Evolutionary conservation across 805 yeast species (phyloP).

Genomic region (Maudiozyma pseudohumilis): DNA sequence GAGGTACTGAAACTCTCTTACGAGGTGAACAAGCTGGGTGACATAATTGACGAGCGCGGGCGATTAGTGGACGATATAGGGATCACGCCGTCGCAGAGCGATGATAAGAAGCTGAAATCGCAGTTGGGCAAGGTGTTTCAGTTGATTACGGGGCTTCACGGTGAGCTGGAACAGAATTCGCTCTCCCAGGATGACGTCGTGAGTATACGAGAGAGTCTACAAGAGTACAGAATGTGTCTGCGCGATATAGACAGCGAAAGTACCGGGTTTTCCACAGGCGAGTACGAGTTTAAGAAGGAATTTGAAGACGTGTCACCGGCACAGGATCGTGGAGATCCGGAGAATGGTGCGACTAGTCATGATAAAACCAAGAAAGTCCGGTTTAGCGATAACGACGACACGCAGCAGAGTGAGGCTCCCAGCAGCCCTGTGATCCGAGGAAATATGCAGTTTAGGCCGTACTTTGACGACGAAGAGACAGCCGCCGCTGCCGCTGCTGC

Average conservation of each 20-base stretch:
- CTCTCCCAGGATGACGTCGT: conserved; percentile 9
- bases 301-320: neutral
- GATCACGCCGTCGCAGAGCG: conserved; percentile 21
- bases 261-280: neutral
- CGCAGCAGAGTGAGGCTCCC: neutral
- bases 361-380: conserved; percentile 15
- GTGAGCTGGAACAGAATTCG: neutral
- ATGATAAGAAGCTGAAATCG: conserved; percentile 15
- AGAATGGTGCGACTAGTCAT: neutral
- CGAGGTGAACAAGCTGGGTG: conserved; percentile 20
- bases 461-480: conserved; percentile 14
- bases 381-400: conserved; percentile 15
- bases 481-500: neutral
- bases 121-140: conserved; percentile 15
- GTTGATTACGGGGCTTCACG: conserved; percentile 10
- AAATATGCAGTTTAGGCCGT: conserved; percentile 14
- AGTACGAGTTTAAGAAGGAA: conserved; percentile 1
- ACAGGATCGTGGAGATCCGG: neutral
- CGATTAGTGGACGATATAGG: conserved; percentile 15
- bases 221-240: neutral
- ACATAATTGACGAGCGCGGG: conserved; percentile 23
- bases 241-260: neutral
- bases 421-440: neutral
- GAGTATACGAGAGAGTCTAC: neutral
- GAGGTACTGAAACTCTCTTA: conserved; percentile 17